These are phyloP conservation scores for Ascoidea rubescens DNA, from an alignment of 805 yeast genomes.

Conservation along the genomic window DNA sequence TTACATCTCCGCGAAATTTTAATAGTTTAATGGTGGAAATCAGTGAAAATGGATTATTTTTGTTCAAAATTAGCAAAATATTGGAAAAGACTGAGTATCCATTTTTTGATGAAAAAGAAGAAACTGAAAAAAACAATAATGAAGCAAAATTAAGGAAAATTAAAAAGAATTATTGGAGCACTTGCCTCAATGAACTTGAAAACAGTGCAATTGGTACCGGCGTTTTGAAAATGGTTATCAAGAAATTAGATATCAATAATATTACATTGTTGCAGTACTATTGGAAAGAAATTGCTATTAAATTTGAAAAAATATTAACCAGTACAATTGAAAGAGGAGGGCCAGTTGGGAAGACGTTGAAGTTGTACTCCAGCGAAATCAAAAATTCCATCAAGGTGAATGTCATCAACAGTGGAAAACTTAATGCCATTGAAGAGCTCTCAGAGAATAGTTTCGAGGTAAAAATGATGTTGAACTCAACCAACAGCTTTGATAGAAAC, in stretches of 20 bases:
- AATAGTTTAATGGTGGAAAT: constrained; percentile 4
- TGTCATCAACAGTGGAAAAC: constrained; percentile 9
- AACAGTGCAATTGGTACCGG: background rate
- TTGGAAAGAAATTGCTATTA: constrained; percentile 20
- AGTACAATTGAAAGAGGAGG: constrained; percentile 33
- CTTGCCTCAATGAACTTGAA: background rate
- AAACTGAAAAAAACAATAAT: background rate
- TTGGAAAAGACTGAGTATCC: background rate
- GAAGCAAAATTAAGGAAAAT: background rate
- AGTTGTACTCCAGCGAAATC: constrained; percentile 21
- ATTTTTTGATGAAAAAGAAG: background rate
- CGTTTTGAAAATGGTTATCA: constrained; percentile 3
- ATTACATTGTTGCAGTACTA: constrained; percentile 12
- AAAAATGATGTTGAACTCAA: constrained; percentile 7
- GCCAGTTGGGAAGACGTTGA: constrained; percentile 30
- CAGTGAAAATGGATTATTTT: background rate
- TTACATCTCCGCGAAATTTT: constrained; percentile 9
- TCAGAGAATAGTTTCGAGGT: constrained; percentile 7
- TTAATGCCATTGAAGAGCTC: constrained; percentile 1
- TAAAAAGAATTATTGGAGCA: background rate
- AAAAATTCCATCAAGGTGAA: constrained; percentile 16
- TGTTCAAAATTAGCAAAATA: background rate
- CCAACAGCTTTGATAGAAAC: constrained; percentile 1
- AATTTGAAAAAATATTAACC: constrained; percentile 24
- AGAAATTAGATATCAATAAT: constrained; percentile 1